Percentiles rank a stretch among this genome's conserved stretches.
phyloP scores from a whole-genome alignment of 2,329 filamentous ascomycete genomes.

The Sclerotinia spermophila region DNA sequence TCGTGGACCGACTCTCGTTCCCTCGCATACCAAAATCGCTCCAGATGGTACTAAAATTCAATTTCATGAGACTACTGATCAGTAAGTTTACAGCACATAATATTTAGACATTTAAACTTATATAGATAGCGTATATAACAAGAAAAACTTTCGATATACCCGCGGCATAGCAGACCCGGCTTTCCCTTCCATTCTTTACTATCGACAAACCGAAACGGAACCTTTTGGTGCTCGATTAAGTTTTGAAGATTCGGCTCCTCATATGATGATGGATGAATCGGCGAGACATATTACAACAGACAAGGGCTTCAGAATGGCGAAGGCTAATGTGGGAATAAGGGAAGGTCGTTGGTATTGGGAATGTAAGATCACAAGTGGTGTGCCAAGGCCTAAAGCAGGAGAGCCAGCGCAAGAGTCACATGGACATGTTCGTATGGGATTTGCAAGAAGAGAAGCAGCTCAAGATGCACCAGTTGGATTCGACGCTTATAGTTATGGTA shows the following conservation, averaged over 20 bases:
- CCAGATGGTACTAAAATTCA: constrained; percentile 50
- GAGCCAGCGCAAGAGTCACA: constrained; percentile 27
- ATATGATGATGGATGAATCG: constrained; percentile 75
- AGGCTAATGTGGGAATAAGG: constrained; percentile 84
- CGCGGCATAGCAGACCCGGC: constrained; percentile 86
- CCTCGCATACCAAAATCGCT: constrained; percentile 51
- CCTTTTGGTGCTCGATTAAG: constrained; percentile 83
- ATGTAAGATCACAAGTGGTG: constrained; percentile 80
- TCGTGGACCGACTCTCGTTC: constrained; percentile 54
- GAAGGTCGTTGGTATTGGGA: constrained; percentile 95
- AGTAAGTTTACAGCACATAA: constrained; percentile 45
- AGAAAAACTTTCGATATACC: constrained; percentile 78
- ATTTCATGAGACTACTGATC: constrained; percentile 62
- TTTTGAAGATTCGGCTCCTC: constrained; percentile 85
- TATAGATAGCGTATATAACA: constrained; percentile 53
- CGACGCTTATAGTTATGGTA: constrained; percentile 89
- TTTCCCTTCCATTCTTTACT: constrained; percentile 84
- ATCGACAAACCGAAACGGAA: constrained; percentile 80
- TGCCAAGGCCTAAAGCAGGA: constrained; percentile 43
- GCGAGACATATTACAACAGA: constrained; percentile 80
- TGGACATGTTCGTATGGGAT: constrained; percentile 78
- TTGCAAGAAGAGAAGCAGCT: constrained; percentile 75
- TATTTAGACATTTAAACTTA: constrained; percentile 20
- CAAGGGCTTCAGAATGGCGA: constrained; percentile 87
- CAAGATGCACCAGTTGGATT: constrained; percentile 82